Conservation (phyloP, 257 asterid species). For the Nicotiana noctiflora region DNA sequence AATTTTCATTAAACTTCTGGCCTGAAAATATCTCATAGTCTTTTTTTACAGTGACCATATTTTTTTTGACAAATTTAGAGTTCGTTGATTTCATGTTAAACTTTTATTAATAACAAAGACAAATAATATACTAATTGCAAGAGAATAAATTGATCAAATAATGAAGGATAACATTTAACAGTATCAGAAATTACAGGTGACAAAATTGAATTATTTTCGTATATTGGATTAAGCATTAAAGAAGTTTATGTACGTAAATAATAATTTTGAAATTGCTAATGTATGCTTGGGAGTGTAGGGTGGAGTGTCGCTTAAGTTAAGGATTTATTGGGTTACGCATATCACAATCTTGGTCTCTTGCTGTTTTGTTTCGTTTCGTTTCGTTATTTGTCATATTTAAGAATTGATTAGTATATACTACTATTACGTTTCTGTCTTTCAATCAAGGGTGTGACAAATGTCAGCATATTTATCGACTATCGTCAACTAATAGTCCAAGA, state of each 20-base stretch:
- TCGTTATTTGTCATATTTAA: not conserved
- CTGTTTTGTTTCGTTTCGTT: not conserved
- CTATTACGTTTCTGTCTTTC: not conserved
- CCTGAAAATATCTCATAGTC: no score
- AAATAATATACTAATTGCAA: no score
- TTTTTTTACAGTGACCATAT: no score
- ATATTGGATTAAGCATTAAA: no score
- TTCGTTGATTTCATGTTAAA: no score
- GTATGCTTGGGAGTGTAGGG: constrained; percentile 28
- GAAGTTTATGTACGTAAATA: not conserved
- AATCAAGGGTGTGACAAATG: not conserved
- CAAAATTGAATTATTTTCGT: no score
- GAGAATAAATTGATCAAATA: no score
- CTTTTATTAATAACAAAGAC: no score
- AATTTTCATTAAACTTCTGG: no score
- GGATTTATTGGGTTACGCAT: not conserved
- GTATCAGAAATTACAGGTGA: no score
- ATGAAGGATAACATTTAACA: no score
- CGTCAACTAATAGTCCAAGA: not conserved
- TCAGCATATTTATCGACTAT: not conserved
- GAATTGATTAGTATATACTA: not conserved
- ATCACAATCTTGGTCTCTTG: not conserved
- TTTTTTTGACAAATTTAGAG: no score
- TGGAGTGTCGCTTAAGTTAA: constrained; percentile 2
- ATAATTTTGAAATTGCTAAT: constrained; percentile 18